A percentile compares a stretch with the other conserved stretches of the same genome.
These are phyloP conservation scores for Penicillium digitatum DNA, from an alignment of 2,329 filamentous ascomycete genomes.

Conservation along the genomic window DNA sequence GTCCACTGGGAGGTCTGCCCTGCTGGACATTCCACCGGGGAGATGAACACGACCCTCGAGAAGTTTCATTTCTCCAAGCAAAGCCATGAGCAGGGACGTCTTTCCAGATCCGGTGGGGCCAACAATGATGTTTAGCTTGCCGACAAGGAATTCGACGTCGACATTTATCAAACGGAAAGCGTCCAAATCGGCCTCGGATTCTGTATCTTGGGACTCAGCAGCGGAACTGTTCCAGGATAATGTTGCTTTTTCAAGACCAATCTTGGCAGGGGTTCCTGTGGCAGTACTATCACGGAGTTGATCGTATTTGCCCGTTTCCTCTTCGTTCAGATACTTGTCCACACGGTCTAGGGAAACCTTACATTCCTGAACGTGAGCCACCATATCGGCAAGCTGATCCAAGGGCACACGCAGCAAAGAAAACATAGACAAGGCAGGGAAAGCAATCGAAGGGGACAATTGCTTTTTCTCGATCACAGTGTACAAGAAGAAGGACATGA, in stretches of 20 bases:
- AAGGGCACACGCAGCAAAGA: constrained; percentile 87
- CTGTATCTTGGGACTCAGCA: constrained; percentile 52
- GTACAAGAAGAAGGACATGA: constrained; percentile 92
- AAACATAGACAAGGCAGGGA: constrained; percentile 94
- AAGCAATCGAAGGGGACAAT: constrained; percentile 85
- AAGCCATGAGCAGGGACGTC: constrained; percentile 90
- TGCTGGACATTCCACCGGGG: constrained; percentile 71
- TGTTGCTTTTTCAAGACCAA: constrained; percentile 79
- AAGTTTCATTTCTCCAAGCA: constrained; percentile 92
- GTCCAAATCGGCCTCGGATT: constrained; percentile 62
- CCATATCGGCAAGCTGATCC: constrained; percentile 96
- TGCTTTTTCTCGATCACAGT: constrained; percentile 85
- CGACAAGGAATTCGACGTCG: constrained; percentile 75
- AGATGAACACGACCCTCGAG: constrained; percentile 76
- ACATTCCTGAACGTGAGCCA: constrained; percentile 94
- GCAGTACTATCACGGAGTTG: constrained; percentile 73
- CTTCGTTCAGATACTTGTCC: constrained; percentile 86
- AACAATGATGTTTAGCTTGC: constrained; percentile 85
- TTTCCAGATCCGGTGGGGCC: constrained; percentile 94
- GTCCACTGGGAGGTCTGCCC: constrained; percentile 78
- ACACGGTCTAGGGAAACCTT: constrained; percentile 97
- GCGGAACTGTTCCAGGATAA: constrained; percentile 77
- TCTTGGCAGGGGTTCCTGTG: constrained; percentile 65
- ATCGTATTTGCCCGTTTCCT: constrained; percentile 91
- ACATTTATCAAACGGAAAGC: constrained; percentile 80